A percentile compares a stretch with the other conserved stretches of the same genome.
phyloP scores from a whole-genome alignment of 495 filamentous ascomycete genomes.

The Tetracladium marchalianum region DNA sequence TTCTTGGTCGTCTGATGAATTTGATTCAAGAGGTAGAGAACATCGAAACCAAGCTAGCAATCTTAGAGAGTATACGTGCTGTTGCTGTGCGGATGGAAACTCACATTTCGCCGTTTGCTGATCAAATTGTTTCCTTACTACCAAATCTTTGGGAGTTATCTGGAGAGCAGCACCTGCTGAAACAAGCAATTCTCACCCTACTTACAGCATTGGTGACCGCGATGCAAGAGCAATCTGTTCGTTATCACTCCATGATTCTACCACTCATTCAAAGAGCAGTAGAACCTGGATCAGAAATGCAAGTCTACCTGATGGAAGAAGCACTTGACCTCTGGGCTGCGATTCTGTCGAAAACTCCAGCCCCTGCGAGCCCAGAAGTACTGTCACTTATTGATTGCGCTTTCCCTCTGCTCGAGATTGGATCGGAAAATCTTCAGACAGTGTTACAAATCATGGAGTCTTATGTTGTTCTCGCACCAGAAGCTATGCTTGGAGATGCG shows the following conservation, averaged over 20 bases:
- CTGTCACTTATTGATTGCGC: constrained; percentile 56
- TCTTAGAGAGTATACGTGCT: constrained; percentile 71
- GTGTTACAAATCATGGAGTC: constrained; percentile 64
- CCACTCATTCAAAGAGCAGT: constrained; percentile 72
- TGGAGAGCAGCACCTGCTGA: constrained; percentile 76
- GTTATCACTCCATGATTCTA: constrained; percentile 63
- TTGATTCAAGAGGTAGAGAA: constrained; percentile 74
- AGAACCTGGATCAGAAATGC: constrained; percentile 65
- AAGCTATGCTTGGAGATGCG: constrained; percentile 57
- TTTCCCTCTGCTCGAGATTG: constrained; percentile 61
- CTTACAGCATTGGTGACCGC: constrained; percentile 68
- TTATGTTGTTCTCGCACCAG: constrained; percentile 73
- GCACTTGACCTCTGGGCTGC: constrained; percentile 80
- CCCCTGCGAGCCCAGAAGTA: constrained; percentile 55
- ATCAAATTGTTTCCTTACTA: constrained; percentile 69
- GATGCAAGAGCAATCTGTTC: constrained; percentile 61
- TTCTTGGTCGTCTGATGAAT: constrained; percentile 57
- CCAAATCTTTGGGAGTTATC: constrained; percentile 76
- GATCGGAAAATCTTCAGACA: constrained; percentile 57
- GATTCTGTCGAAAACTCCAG: constrained; percentile 59
- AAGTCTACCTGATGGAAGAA: constrained; percentile 83
- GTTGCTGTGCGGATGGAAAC: constrained; percentile 75
- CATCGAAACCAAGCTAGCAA: constrained; percentile 76
- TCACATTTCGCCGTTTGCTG: constrained; percentile 62
- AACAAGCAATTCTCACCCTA: constrained; percentile 81